A percentile compares a stretch with the other conserved stretches of the same genome.
Conservation (phyloP, 768 basidiomycete species). For the Suillus ampliporus region DNA sequence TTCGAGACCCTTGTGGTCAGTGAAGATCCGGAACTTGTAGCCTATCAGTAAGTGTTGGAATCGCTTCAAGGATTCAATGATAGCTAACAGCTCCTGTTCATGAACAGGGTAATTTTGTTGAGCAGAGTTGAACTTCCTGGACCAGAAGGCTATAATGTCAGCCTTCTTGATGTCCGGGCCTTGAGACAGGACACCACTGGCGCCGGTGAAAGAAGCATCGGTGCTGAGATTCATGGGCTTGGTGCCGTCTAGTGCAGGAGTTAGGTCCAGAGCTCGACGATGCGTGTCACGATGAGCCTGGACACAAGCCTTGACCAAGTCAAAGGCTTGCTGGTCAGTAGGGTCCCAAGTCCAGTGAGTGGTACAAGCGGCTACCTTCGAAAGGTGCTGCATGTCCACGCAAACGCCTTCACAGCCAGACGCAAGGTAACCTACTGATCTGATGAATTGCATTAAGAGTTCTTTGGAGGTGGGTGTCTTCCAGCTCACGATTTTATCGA, state of each 20-base stretch:
- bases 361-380: slow-evolving; percentile 18
- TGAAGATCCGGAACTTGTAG: slow-evolving; percentile 24
- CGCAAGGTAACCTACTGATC: slow-evolving; percentile 37
- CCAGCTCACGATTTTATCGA: slow-evolving; percentile 44
- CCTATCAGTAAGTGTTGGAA: slow-evolving; percentile 31
- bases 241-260: neutral
- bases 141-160: slow-evolving; percentile 30
- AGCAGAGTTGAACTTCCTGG: slow-evolving; percentile 31
- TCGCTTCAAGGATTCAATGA: slow-evolving; percentile 44
- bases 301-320: slow-evolving; percentile 33
- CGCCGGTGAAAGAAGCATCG: slow-evolving; percentile 29
- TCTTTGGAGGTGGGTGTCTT: slow-evolving; percentile 40
- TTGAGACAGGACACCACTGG: slow-evolving; percentile 26
- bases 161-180: slow-evolving; percentile 23
- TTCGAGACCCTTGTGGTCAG: slow-evolving; percentile 36
- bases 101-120: slow-evolving; percentile 44
- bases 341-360: slow-evolving; percentile 30
- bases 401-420: slow-evolving; percentile 38
- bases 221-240: slow-evolving; percentile 25
- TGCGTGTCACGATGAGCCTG: slow-evolving; percentile 20
- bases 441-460: slow-evolving; percentile 41
- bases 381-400: slow-evolving; percentile 45
- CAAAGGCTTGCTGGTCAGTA: slow-evolving; percentile 40
- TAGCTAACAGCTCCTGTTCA: slow-evolving; percentile 43
- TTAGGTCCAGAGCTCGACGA: slow-evolving; percentile 28